Percentiles rank a stretch among this genome's conserved stretches.
Conservation (phyloP, 1,284 basidiomycete genomes). For the Laetiporus sulphureus region DNA sequence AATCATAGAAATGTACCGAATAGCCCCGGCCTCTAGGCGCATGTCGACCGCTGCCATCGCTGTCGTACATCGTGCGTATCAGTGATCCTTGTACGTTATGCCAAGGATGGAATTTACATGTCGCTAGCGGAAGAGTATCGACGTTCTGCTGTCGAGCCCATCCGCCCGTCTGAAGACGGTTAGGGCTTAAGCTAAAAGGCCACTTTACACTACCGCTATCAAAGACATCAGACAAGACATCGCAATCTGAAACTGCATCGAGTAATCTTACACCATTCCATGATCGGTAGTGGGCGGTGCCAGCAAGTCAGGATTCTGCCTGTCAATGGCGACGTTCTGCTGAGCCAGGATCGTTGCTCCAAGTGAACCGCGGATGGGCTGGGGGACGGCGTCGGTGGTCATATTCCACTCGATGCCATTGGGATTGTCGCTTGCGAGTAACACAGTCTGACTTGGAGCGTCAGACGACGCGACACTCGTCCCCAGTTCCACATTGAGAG, state of each 20-base stretch:
- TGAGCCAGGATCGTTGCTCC: conserved; percentile 53
- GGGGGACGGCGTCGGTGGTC: conserved; percentile 12
- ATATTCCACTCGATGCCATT: conserved; percentile 35
- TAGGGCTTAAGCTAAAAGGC: conserved; percentile 64
- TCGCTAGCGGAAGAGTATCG: conserved; percentile 53
- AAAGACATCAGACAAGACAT: neutral
- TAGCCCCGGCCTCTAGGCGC: conserved; percentile 57
- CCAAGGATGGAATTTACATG: conserved; percentile 34
- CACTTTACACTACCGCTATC: conserved; percentile 49
- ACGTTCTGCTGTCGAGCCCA: conserved; percentile 66
- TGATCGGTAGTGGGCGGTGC: conserved; percentile 64
- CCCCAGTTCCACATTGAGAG: conserved; percentile 1
- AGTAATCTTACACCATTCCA: conserved; percentile 44
- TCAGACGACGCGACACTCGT: conserved; percentile 5
- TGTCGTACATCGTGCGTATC: too few species aligned
- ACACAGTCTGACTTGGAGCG: conserved; percentile 31
- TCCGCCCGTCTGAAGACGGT: conserved; percentile 62
- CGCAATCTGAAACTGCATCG: neutral
- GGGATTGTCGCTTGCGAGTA: conserved; percentile 42
- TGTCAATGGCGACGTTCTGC: conserved; percentile 43
- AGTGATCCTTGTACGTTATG: too few species aligned
- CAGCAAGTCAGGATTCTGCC: conserved; percentile 55
- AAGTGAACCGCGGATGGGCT: conserved; percentile 33
- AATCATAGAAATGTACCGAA: conserved; percentile 36
- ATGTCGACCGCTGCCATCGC: conserved; percentile 66